Percentiles rank a stretch among this genome's conserved stretches.
phyloP scores from a whole-genome alignment of 345 rosid species.

The Geranium rotundifolium region DNA sequence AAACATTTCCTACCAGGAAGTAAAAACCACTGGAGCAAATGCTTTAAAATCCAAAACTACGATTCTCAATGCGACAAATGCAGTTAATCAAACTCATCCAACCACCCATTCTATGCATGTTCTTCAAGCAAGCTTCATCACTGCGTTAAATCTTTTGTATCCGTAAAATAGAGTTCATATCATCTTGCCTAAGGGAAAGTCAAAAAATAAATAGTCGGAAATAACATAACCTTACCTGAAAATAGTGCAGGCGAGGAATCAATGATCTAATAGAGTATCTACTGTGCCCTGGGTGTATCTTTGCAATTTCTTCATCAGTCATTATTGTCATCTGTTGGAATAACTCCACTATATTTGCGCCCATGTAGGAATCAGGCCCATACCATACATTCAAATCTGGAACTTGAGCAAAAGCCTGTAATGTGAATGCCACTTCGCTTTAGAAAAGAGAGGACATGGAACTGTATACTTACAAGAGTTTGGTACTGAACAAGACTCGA shows the following conservation, averaged over 20 bases:
- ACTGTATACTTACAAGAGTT: slow-evolving; percentile 3
- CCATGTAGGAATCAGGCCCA: slow-evolving; percentile 98
- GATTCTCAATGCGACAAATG: too few relatives aligned
- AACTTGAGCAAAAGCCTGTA: slow-evolving; percentile 78
- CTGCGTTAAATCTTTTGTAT: neutral
- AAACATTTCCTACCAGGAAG: too few relatives aligned
- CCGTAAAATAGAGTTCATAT: neutral
- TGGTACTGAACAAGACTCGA: neutral
- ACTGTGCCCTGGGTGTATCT: slow-evolving; percentile 63
- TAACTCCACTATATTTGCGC: slow-evolving; percentile 78
- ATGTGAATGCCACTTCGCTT: neutral
- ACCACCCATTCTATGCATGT: too few relatives aligned
- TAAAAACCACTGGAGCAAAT: too few relatives aligned
- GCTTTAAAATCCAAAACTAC: too few relatives aligned
- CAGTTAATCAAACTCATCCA: too few relatives aligned
- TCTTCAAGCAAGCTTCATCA: neutral
- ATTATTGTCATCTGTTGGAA: slow-evolving; percentile 79
- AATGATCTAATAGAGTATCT: slow-evolving; percentile 51
- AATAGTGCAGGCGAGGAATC: slow-evolving; percentile 61
- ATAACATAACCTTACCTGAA: slow-evolving; percentile 37
- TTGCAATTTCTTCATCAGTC: slow-evolving; percentile 82
- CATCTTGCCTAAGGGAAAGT: neutral
- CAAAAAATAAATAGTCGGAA: neutral
- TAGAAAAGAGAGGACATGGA: neutral
- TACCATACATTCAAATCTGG: slow-evolving; percentile 71